A percentile compares a stretch with the other conserved stretches of the same genome.
These are phyloP conservation scores for Beta corolliflora DNA, from an alignment of 179 eudicot species.

Conservation along the genomic window DNA sequence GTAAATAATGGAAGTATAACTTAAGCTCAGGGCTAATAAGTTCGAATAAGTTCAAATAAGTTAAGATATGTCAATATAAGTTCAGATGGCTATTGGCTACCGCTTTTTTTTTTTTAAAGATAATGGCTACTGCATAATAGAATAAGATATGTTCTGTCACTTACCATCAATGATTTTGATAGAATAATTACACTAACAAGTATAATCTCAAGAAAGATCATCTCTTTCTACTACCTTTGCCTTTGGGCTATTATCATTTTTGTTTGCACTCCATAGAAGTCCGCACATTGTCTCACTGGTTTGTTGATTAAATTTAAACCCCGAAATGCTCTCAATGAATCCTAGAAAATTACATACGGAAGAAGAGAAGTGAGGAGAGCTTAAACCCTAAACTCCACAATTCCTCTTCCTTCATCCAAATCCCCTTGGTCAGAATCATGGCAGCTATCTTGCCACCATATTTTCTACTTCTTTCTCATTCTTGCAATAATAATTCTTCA, in stretches of 20 bases:
- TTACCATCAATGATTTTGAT: not conserved
- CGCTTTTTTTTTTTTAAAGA: too few relatives aligned
- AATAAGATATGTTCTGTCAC: too few relatives aligned
- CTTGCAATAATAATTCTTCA: not conserved
- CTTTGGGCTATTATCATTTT: not conserved
- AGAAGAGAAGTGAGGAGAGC: not conserved
- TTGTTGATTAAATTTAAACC: not conserved
- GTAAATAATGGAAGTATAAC: too few relatives aligned
- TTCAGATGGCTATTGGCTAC: too few relatives aligned
- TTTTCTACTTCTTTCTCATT: not conserved
- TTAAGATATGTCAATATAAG: too few relatives aligned
- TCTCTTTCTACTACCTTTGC: not conserved
- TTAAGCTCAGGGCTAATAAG: too few relatives aligned
- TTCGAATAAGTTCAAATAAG: too few relatives aligned
- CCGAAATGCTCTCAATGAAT: not conserved
- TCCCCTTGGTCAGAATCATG: not conserved
- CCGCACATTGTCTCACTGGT: not conserved
- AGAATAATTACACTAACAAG: too few relatives aligned
- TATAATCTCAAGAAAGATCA: not conserved
- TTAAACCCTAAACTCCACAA: not conserved
- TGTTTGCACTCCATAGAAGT: not conserved
- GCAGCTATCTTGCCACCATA: not conserved
- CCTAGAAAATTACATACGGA: not conserved
- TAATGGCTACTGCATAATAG: too few relatives aligned
- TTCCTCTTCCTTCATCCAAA: accelerated